Conservation (phyloP, 345 rosid genomes). For the Erucastrum elatum region DNA sequence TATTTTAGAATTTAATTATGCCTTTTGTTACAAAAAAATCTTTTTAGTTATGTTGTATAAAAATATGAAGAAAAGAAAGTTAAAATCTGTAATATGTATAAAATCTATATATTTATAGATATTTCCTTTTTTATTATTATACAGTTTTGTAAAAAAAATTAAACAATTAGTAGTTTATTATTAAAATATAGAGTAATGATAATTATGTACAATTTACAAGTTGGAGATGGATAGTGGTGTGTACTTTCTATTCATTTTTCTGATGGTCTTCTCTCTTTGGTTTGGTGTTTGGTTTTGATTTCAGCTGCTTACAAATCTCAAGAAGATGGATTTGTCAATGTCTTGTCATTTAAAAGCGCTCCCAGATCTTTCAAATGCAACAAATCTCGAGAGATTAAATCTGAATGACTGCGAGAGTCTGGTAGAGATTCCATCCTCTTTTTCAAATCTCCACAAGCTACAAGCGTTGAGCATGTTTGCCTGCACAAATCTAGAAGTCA, state of each 20-base stretch:
- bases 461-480: neutral
- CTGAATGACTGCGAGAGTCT: neutral
- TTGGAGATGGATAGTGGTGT: too few species aligned
- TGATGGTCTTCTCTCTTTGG: neutral
- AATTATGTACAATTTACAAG: too few species aligned
- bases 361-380: neutral
- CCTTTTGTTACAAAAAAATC: too few species aligned
- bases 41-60: too few species aligned
- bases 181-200: too few species aligned
- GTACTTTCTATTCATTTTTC: neutral
- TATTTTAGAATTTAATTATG: too few species aligned
- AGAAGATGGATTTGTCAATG: neutral
- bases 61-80: too few species aligned
- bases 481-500: constrained; percentile 1
- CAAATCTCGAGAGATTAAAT: neutral
- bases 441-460: neutral
- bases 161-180: too few species aligned
- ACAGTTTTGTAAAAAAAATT: too few species aligned
- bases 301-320: neutral
- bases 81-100: too few species aligned
- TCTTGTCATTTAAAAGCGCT: neutral
- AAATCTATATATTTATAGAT: too few species aligned
- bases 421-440: neutral
- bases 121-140: too few species aligned
- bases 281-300: neutral